phyloP scores from a whole-genome alignment of 768 basidiomycete species.

The Naganishia kalamii region DNA sequence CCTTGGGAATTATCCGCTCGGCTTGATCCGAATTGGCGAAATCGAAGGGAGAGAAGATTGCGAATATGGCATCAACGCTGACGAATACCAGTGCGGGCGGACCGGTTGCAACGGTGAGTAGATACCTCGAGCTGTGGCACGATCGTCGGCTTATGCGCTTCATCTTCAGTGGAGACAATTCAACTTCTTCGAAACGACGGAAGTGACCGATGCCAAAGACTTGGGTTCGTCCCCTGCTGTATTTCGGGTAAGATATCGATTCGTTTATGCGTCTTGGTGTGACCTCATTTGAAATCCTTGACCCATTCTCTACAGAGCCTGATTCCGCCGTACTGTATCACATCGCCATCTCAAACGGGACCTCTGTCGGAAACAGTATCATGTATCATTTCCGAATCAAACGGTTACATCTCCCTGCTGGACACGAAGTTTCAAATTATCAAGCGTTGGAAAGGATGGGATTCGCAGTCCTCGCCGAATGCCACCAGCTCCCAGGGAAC shows the following conservation, averaged over 20 bases:
- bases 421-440: slow-evolving; percentile 33
- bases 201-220: slow-evolving; percentile 74
- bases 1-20: no score
- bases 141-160: neutral
- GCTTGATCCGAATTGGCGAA: neutral
- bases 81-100: slow-evolving; percentile 9
- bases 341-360: slow-evolving; percentile 32
- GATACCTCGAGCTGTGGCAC: neutral
- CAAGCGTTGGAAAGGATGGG: slow-evolving; percentile 39
- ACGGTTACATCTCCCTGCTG: slow-evolving; percentile 31
- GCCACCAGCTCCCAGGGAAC: neutral
- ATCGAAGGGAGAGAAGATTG: neutral
- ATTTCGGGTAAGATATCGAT: slow-evolving; percentile 57
- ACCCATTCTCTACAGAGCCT: slow-evolving; percentile 16
- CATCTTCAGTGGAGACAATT: slow-evolving; percentile 74
- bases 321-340: slow-evolving; percentile 33
- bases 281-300: slow-evolving; percentile 10
- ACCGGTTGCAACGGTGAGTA: slow-evolving; percentile 12
- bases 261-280: neutral
- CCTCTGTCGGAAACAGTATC: slow-evolving; percentile 20
- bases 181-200: slow-evolving; percentile 73
- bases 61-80: slow-evolving; percentile 1
- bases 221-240: slow-evolving; percentile 67
- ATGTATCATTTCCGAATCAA: slow-evolving; percentile 35
- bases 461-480: slow-evolving; percentile 6